A percentile compares a stretch with the other conserved stretches of the same genome.
Conservation (phyloP, 2,329 filamentous ascomycete genomes). For the Aspergillus clavatus region DNA sequence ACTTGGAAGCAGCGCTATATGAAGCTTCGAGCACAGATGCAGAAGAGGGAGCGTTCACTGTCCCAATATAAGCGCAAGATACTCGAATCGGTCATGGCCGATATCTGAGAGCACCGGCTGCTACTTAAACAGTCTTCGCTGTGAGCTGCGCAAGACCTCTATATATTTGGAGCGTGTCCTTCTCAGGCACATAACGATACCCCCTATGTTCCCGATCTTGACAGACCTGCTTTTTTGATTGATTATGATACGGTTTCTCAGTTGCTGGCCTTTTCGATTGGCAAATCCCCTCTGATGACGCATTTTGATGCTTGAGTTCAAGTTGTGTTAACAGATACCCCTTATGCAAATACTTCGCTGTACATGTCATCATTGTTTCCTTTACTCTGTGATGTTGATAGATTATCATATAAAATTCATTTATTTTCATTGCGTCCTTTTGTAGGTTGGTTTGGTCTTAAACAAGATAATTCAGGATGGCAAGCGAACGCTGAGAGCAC, state of each 20-base stretch:
- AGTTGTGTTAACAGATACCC: slow-evolving; percentile 16
- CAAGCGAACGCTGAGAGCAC: no score
- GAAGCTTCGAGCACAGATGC: slow-evolving; percentile 35
- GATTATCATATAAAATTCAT: no score
- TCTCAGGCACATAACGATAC: slow-evolving; percentile 1
- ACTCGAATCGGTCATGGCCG: slow-evolving; percentile 42
- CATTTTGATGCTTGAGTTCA: slow-evolving; percentile 6
- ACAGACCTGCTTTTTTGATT: not conserved
- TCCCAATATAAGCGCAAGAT: slow-evolving; percentile 40
- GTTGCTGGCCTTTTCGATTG: no score
- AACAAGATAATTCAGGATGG: no score
- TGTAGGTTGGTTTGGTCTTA: no score
- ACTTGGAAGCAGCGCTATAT: slow-evolving; percentile 40
- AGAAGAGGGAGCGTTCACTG: slow-evolving; percentile 35
- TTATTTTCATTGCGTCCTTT: no score
- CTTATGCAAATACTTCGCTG: slow-evolving; percentile 10
- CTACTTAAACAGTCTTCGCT: no score
- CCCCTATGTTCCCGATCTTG: not conserved
- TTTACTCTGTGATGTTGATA: no score
- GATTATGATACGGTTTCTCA: not conserved
- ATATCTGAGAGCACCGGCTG: slow-evolving; percentile 23
- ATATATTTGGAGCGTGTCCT: not conserved
- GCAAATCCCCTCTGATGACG: not conserved
- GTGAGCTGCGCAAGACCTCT: not conserved
- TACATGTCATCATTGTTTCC: not conserved